Evolutionary conservation across 331 rosid genomes (phyloP), one percentile per base, ranked within the genome.

Genomic region (Rhamnella rubrinervis): DNA sequence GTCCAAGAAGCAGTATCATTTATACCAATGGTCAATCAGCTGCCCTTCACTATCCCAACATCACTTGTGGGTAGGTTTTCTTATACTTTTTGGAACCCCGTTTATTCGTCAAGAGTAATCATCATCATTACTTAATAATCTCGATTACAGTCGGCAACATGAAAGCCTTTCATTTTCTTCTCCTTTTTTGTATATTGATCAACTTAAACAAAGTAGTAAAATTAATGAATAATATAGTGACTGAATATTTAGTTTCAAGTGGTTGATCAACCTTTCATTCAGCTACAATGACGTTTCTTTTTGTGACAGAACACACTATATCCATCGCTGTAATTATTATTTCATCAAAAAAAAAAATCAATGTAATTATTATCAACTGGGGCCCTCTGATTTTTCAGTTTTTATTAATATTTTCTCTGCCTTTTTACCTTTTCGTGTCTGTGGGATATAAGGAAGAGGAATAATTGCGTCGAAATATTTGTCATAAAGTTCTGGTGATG

Each of bases 21-120:
- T 56, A 67, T 56, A 56, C 55, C 71, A 56, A 40, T 64, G 63
- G 72, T 70, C 76, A 70, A 25, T 56, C 38, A 26, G 59, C 63
- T 76, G 66, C 66, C 37, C 55, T 35, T 49, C 71, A 67, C 51
- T 7, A 61, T n/a, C 41, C 77, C 66, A 72, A 63, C 70, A 67
- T 68, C 66, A 28, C 62, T 63, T 6, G 71, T 20, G 70, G 28
- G 55, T 26, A 56, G 37, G 50, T 70, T 41, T 31, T 31, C 3
- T 31, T 46, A 17, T 44, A 69, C 66, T 46, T 46, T 31, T 44
- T 17, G 8, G 40, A 23, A 50, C 21, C 52, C 60, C 2, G 55
- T 47, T 15, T 61, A 55, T 61, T 55, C 61, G 70, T 59, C 78
- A 66, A 66, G 66, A 14, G 67, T 31, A 37, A 69, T 62, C 66